Evolutionary conservation across 2,329 filamentous ascomycete genomes (phyloP).

Genomic region (Harringtonia aguacate): DNA sequence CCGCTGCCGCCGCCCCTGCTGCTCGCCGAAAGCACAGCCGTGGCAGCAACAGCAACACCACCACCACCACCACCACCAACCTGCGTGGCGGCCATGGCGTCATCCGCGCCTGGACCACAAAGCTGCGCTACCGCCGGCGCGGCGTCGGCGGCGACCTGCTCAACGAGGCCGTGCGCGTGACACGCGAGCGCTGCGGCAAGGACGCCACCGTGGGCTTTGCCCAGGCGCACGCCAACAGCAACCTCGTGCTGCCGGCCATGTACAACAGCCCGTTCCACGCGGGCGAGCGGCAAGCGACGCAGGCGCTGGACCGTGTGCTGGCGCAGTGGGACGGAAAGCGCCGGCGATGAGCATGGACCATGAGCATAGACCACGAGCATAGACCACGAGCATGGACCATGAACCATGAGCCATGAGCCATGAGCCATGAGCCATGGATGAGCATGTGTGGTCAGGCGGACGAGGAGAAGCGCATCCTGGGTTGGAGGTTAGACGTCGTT

Average conservation of each 20-base stretch:
- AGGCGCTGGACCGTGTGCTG: slow-evolving; percentile 39
- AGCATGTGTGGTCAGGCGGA: too few species aligned
- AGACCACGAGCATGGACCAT: not conserved
- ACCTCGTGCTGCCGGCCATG: slow-evolving; percentile 47
- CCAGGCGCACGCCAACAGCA: slow-evolving; percentile 65
- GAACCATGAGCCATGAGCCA: too few species aligned
- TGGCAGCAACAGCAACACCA: slow-evolving; percentile 22
- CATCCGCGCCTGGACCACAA: slow-evolving; percentile 76
- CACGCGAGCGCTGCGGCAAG: slow-evolving; percentile 57
- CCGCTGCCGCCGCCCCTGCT: not conserved
- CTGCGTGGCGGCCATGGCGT: slow-evolving; percentile 49
- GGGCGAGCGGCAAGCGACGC: slow-evolving; percentile 46
- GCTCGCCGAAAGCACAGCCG: not conserved
- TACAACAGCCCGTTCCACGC: slow-evolving; percentile 53
- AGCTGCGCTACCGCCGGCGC: slow-evolving; percentile 54
- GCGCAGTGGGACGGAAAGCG: slow-evolving; percentile 36
- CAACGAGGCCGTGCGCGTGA: slow-evolving; percentile 58
- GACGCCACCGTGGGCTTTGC: slow-evolving; percentile 63
- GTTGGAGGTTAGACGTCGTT: too few species aligned
- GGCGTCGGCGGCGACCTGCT: slow-evolving; percentile 66
- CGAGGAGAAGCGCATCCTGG: too few species aligned
- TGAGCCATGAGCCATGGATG: too few species aligned
- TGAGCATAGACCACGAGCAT: not conserved
- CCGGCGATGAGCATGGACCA: slow-evolving; percentile 28
- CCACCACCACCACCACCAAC: slow-evolving; percentile 26